Evolutionary conservation across 2,329 filamentous ascomycete species (phyloP), one percentile per base, ranked within the genome.

Genomic region (Scedosporium aurantiacum): DNA sequence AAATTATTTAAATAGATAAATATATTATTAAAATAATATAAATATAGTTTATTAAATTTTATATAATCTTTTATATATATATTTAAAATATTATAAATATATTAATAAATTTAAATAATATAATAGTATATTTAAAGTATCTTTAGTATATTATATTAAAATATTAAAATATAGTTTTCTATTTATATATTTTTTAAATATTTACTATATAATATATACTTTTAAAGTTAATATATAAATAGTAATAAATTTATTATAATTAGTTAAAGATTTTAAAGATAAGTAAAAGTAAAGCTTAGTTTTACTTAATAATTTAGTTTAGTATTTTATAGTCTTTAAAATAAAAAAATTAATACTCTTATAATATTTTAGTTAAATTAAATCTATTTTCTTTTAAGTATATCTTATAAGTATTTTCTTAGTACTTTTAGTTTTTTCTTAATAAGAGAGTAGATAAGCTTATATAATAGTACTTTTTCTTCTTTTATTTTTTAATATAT

Each of bases 11-110:
- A 62, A 45, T 58, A 64, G 37, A 65, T 63, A 47, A 63, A 27
- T n/a, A 66, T 65, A 65, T 63, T 64, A 64, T 64, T 58, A 50
- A 64, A 45, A 62, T 61, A 58, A 63, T 64, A 63, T 32, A 32
- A 32, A 32, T 32, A 6, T 32, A 32, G 8, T 32, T 7, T 32
- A 32, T 62, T 64, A 55, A 63, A 63, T 21, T 63, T 25, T 1
- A 58, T n/a, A 47, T 61, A 54, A 59, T 40, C 55, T 62, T 60
- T 50, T 65, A 63, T 55, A 64, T 65, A 62, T 64, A 64, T 52
- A 37, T 54, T 55, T 64, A 63, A 50, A 63, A 63, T 1, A 23
- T 64, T 50, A 58, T 62, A 60, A 58, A 21, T 55, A 61, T 63
- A 62, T 64, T 63, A 58, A 60, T 65, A 47, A 65, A 27, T 1